A percentile compares a stretch with the other conserved stretches of the same genome.
Evolutionary conservation across 768 basidiomycete species (phyloP).

Genomic region (Pulveroboletus sp.): DNA sequence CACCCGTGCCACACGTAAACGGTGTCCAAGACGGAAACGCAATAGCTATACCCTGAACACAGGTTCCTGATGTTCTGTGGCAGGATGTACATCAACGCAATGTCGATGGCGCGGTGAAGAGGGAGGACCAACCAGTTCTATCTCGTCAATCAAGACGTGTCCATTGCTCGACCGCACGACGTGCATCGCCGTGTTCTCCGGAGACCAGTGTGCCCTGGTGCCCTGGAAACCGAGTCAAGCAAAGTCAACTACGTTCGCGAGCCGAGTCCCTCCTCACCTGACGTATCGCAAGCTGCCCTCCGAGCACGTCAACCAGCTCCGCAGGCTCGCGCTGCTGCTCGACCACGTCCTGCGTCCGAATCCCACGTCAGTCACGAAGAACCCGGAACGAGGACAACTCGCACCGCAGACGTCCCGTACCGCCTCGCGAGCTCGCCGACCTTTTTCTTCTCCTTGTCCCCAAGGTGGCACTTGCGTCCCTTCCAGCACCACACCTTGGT

Average conservation of each 20-base stretch:
- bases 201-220: conserved; percentile 65
- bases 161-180: conserved; percentile 51
- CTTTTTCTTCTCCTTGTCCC: conserved; percentile 63
- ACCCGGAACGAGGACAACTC: conserved; percentile 22
- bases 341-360: conserved; percentile 33
- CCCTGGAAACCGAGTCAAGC: conserved; percentile 43
- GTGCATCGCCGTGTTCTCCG: conserved; percentile 83
- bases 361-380: neutral
- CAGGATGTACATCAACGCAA: conserved; percentile 4
- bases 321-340: conserved; percentile 61
- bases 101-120: neutral
- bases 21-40: conserved; percentile 62
- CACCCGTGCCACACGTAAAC: conserved; percentile 81
- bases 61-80: conserved; percentile 58
- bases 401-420: conserved; percentile 63
- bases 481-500: conserved; percentile 78
- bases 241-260: neutral
- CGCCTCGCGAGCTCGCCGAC: conserved; percentile 66
- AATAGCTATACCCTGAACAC: conserved; percentile 85
- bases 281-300: conserved; percentile 67
- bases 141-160: conserved; percentile 62
- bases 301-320: conserved; percentile 59
- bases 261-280: conserved; percentile 47
- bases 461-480: conserved; percentile 50
- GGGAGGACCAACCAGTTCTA: conserved; percentile 52